phyloP scores from a whole-genome alignment of 495 filamentous ascomycete genomes.

The Talaromyces nanjingensis region DNA sequence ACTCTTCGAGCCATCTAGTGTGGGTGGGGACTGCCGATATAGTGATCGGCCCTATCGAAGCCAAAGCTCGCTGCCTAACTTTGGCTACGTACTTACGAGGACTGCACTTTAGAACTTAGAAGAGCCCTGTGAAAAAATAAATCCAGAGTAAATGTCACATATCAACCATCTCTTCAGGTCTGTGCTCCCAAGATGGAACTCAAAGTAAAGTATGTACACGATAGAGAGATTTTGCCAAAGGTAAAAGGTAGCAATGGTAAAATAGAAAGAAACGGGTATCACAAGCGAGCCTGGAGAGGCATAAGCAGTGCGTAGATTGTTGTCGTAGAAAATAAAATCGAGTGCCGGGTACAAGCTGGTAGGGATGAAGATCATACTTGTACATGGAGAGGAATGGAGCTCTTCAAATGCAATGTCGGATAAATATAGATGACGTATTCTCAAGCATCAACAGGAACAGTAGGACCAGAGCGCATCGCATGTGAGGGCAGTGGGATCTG shows the following conservation, averaged over 20 bases:
- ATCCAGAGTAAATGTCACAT: neutral
- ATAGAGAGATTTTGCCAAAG: neutral
- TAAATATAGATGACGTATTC: neutral
- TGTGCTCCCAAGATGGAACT: neutral
- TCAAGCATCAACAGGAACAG: constrained; percentile 34
- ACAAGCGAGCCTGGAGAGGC: neutral
- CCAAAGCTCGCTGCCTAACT: neutral
- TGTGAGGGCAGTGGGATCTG: constrained; percentile 15
- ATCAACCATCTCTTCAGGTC: neutral
- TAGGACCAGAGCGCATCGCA: constrained; percentile 15
- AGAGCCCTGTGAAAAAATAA: neutral
- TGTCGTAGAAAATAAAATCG: neutral
- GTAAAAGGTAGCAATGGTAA: neutral
- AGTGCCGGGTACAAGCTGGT: neutral
- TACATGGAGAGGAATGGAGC: neutral
- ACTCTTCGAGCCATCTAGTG: neutral
- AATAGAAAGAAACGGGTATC: constrained; percentile 9
- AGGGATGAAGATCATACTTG: neutral
- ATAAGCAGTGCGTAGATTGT: neutral
- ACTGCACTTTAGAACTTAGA: neutral
- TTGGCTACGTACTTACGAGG: neutral
- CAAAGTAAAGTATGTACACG: neutral
- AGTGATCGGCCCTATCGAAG: neutral
- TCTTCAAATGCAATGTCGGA: neutral
- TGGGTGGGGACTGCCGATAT: neutral